Evolutionary conservation across 2,329 filamentous ascomycete species (phyloP), one percentile per base, ranked within the genome.

Genomic region (Colletotrichum tropicale): DNA sequence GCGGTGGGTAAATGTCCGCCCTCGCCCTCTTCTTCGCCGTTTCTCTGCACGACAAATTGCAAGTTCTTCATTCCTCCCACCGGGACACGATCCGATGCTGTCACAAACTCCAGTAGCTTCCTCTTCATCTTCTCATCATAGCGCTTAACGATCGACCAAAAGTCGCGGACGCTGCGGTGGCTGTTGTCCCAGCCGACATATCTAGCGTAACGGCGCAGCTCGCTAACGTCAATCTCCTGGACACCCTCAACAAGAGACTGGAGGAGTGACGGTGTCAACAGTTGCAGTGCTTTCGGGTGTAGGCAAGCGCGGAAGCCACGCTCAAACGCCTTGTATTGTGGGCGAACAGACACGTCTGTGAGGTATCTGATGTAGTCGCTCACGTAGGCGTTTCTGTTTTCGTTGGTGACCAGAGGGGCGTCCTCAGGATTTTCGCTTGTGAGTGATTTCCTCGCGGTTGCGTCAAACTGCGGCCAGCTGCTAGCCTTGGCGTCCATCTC

Each of bases 61-160:
- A 98, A 87, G 79, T 94, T 95, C 77, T 91, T 90, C 81, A 96
- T 92, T 4, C 97, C 97, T 24, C 95, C 96, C 0, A 98, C 94
- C 0, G 97, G 97, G 3, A 98, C 91, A 3, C 97, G 91, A 81
- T 98, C 96, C 80, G 93, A 96, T 1, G 96, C 96, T 16, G 97
- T 99, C 34, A 99, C 96, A 81, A 99, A 99, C 83, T 98, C 96
- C 36, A 99, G 88, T 38, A 99, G 86, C 80, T 91, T 92, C 68
- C 92, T 91, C 84, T 94, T 94, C 88, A 96, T 94, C 60, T 90
- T 88, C 18, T 93, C 89, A 75, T 92, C 89, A 81, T 91, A 97
- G 43, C 83, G 84, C 78, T 90, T 90, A 2, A 98, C 94, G 9
- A 98, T 90, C 15, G 89, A 89, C 97, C 97, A 99, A 83, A 99